Conservation (phyloP, 108 stramenopile species). For the Phaeodactylum tricornutum region DNA sequence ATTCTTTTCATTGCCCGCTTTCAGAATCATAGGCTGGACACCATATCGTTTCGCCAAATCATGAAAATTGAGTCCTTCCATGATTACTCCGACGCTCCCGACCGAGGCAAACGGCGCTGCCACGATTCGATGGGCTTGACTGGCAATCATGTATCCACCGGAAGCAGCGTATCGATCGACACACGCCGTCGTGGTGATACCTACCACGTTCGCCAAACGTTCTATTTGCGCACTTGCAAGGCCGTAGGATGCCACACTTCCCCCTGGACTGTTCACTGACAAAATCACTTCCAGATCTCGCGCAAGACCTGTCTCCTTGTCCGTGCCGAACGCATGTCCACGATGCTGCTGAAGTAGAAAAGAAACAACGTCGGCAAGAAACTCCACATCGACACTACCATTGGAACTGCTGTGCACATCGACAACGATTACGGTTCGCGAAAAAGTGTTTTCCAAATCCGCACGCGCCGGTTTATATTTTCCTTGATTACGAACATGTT, state of each 20-base stretch:
- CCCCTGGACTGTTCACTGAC: conserved; percentile 55
- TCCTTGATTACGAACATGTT: conserved; percentile 9
- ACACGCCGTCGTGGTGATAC: conserved; percentile 24
- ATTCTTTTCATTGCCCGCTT: conserved; percentile 68
- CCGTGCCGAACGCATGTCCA: conserved; percentile 26
- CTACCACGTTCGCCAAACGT: conserved; percentile 38
- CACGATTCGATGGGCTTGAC: conserved; percentile 48
- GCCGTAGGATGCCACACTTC: conserved; percentile 61
- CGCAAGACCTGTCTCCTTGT: conserved; percentile 3
- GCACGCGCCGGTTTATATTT: neutral
- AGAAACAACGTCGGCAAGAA: conserved; percentile 48
- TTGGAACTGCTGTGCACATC: conserved; percentile 33
- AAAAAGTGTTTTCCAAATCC: conserved; percentile 15
- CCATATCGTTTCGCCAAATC: conserved; percentile 48
- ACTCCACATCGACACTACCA: conserved; percentile 35
- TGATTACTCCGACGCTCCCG: conserved; percentile 67
- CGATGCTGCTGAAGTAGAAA: conserved; percentile 55
- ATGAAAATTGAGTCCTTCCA: conserved; percentile 62
- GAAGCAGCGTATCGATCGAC: conserved; percentile 56
- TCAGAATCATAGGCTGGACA: conserved; percentile 50
- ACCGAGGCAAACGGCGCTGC: conserved; percentile 79
- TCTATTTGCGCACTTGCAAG: conserved; percentile 60
- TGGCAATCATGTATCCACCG: conserved; percentile 73
- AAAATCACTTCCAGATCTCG: conserved; percentile 11
- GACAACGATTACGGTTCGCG: conserved; percentile 53